Conservation (phyloP, 768 basidiomycete genomes). For the Ramaria sp. region DNA sequence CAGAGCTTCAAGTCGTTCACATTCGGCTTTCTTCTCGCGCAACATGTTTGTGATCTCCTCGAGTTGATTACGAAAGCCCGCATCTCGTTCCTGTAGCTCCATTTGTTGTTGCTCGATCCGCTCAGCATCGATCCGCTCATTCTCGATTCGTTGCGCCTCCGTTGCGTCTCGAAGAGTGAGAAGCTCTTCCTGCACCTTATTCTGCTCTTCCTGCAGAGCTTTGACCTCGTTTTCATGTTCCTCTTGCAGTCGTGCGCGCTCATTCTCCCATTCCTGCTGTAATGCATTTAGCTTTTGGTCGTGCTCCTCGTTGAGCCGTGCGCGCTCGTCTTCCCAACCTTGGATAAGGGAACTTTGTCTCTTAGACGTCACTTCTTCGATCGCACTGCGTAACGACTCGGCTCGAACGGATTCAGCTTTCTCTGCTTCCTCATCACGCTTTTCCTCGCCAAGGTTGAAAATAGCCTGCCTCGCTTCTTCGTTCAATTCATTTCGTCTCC, state of each 20-base stretch:
- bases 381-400: constrained; percentile 35
- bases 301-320: constrained; percentile 18
- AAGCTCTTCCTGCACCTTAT: constrained; percentile 6
- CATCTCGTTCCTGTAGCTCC: constrained; percentile 50
- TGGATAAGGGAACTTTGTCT: constrained; percentile 36
- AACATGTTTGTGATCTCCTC: constrained; percentile 63
- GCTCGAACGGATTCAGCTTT: constrained; percentile 22
- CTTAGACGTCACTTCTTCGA: background rate
- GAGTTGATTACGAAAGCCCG: constrained; percentile 48
- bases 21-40: constrained; percentile 51
- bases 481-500: constrained; percentile 45
- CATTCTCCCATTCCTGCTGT: constrained; percentile 46
- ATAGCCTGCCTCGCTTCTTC: constrained; percentile 38
- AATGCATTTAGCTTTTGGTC: constrained; percentile 30
- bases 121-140: constrained; percentile 55
- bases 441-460: constrained; percentile 5
- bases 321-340: constrained; percentile 39
- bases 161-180: constrained; percentile 5
- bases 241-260: constrained; percentile 33
- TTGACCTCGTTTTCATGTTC: constrained; percentile 22
- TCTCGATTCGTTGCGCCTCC: constrained; percentile 28
- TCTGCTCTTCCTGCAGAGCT: constrained; percentile 9
- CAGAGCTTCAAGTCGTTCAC: constrained; percentile 45
- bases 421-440: background rate
- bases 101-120: constrained; percentile 47